Conservation (phyloP, 1,139 yeast genomes). For the Saccharomycopsis hybrid region DNA sequence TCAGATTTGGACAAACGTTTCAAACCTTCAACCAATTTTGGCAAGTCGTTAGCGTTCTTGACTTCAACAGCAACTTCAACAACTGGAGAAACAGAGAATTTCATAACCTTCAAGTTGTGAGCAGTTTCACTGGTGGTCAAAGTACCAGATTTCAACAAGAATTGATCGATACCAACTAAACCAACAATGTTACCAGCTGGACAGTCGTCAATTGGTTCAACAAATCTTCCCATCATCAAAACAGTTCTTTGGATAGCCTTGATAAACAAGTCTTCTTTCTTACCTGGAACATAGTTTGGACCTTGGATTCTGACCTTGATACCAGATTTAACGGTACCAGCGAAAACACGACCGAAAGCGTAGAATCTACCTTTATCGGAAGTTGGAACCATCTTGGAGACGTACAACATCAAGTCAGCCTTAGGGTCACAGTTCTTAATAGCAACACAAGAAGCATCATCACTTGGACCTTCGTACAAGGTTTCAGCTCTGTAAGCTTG, state of each 20-base stretch:
- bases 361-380: constrained; percentile 99
- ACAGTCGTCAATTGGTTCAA: constrained; percentile 98
- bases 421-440: constrained; percentile 98
- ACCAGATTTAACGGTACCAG: constrained; percentile 99
- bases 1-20: constrained; percentile 99
- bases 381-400: constrained; percentile 99
- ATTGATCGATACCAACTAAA: constrained; percentile 99
- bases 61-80: constrained; percentile 99
- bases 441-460: constrained; percentile 85
- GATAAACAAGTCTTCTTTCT: constrained; percentile 94
- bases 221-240: constrained; percentile 98
- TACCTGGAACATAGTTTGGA: constrained; percentile 98
- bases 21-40: constrained; percentile 98
- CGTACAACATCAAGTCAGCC: constrained; percentile 98
- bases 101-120: constrained; percentile 99
- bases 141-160: constrained; percentile 99
- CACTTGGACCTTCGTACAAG: constrained; percentile 98
- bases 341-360: constrained; percentile 99
- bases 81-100: constrained; percentile 99
- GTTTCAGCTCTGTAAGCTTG: constrained; percentile 99
- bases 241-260: constrained; percentile 99
- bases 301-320: constrained; percentile 99
- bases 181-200: constrained; percentile 99
- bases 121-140: constrained; percentile 94
- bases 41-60: constrained; percentile 98